phyloP scores from a whole-genome alignment of 2,329 filamentous ascomycete genomes.

The Pezicula radicicola region DNA sequence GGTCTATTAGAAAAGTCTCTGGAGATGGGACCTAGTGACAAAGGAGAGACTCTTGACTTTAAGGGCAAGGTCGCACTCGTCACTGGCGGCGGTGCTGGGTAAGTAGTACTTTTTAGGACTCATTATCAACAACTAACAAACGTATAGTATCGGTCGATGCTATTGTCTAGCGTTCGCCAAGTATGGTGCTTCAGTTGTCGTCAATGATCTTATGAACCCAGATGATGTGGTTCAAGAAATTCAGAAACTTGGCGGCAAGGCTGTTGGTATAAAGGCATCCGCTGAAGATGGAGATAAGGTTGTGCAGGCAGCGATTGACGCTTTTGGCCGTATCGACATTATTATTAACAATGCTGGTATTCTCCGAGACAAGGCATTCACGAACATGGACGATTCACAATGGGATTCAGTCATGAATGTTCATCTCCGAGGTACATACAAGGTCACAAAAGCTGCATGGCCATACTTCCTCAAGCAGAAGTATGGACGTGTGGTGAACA shows the following conservation, averaged over 20 bases:
- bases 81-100: constrained; percentile 82
- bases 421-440: constrained; percentile 92
- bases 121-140: constrained; percentile 21
- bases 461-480: constrained; percentile 98
- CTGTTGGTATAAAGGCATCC: constrained; percentile 88
- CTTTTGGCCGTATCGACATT: constrained; percentile 90
- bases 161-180: constrained; percentile 88
- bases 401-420: constrained; percentile 94
- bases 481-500: constrained; percentile 96
- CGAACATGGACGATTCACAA: constrained; percentile 92
- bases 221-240: constrained; percentile 92
- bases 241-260: constrained; percentile 82
- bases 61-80: constrained; percentile 81
- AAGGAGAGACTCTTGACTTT: constrained; percentile 75
- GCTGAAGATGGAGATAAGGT: constrained; percentile 90
- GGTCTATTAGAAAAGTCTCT: constrained; percentile 78
- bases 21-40: constrained; percentile 70
- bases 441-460: constrained; percentile 96
- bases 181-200: constrained; percentile 79
- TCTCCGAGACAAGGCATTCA: constrained; percentile 94
- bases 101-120: constrained; percentile 25
- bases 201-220: constrained; percentile 94
- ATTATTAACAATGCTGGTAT: constrained; percentile 98
- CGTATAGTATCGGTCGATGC: constrained; percentile 73
- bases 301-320: constrained; percentile 89